phyloP scores from a whole-genome alignment of 371 early-diverging fungal genomes.

The Smittium mucronatum region DNA sequence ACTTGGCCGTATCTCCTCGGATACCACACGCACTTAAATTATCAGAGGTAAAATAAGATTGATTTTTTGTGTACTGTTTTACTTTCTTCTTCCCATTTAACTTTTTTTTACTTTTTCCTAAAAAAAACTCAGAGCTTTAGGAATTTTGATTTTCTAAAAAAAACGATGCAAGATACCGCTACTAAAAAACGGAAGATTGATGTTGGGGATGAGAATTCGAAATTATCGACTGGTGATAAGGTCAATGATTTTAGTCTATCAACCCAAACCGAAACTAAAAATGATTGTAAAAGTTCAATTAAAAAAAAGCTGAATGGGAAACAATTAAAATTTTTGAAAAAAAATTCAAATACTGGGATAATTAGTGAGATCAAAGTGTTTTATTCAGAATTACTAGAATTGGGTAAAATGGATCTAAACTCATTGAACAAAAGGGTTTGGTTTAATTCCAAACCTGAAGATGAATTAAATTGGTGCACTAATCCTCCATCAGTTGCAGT shows the following conservation, averaged over 20 bases:
- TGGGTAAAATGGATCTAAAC: neutral
- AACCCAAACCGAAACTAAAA: too few relatives aligned
- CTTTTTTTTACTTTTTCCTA: too few relatives aligned
- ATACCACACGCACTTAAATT: too few relatives aligned
- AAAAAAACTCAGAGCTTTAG: too few relatives aligned
- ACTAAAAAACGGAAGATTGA: neutral
- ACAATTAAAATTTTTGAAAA: slow-evolving; percentile 1
- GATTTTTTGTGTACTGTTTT: too few relatives aligned
- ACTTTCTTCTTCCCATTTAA: too few relatives aligned
- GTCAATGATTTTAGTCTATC: too few relatives aligned
- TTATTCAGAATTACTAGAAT: neutral
- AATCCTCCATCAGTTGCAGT: neutral
- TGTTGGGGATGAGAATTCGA: too few relatives aligned
- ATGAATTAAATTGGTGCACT: slow-evolving; percentile 4
- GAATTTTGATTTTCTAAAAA: too few relatives aligned
- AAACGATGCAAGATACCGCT: neutral
- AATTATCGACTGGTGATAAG: too few relatives aligned
- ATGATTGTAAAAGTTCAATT: neutral
- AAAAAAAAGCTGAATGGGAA: neutral
- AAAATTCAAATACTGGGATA: slow-evolving; percentile 1
- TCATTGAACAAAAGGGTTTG: neutral
- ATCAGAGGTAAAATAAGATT: too few relatives aligned
- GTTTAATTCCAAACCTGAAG: neutral
- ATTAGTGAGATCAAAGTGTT: slow-evolving; percentile 5
- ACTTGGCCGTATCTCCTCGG: too few relatives aligned